Evolutionary conservation across 345 rosid genomes (phyloP).

Genomic region (Melastoma malabathricum): DNA sequence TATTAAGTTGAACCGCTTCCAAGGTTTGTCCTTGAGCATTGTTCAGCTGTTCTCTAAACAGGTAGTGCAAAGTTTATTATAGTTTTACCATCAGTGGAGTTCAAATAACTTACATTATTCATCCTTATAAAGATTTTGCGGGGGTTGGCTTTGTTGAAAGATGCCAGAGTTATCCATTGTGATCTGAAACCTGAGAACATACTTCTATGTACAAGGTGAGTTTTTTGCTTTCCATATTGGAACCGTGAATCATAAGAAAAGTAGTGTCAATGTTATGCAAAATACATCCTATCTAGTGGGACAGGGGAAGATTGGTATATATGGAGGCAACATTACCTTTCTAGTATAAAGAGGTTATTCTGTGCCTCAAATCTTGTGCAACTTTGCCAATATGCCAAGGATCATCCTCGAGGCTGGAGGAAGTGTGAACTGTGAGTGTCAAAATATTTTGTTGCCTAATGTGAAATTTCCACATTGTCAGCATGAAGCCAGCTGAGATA

Average conservation of each 20-base stretch:
- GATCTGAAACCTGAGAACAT: slow-evolving; percentile 99
- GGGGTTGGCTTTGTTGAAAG: slow-evolving; percentile 84
- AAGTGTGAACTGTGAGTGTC: too few relatives aligned
- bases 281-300: too few relatives aligned
- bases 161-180: slow-evolving; percentile 93
- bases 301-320: too few relatives aligned
- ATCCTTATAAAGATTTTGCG: slow-evolving; percentile 48
- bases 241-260: slow-evolving; percentile 3
- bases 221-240: slow-evolving; percentile 13
- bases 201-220: slow-evolving; percentile 83
- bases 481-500: slow-evolving; percentile 86
- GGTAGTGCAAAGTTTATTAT: slow-evolving; percentile 25
- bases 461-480: slow-evolving; percentile 19
- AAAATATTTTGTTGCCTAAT: too few relatives aligned
- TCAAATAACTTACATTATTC: slow-evolving; percentile 6
- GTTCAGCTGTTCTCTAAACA: slow-evolving; percentile 95
- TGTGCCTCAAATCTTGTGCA: too few relatives aligned
- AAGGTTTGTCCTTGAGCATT: slow-evolving; percentile 91
- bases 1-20: slow-evolving; percentile 83
- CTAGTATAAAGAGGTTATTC: too few relatives aligned
- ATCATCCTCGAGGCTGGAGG: too few relatives aligned
- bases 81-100: slow-evolving; percentile 4
- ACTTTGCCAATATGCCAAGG: too few relatives aligned
- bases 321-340: too few relatives aligned
- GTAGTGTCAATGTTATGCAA: too few relatives aligned